Conservation (phyloP, 2,329 filamentous ascomycete genomes). For the Podosphaera xanthii region DNA sequence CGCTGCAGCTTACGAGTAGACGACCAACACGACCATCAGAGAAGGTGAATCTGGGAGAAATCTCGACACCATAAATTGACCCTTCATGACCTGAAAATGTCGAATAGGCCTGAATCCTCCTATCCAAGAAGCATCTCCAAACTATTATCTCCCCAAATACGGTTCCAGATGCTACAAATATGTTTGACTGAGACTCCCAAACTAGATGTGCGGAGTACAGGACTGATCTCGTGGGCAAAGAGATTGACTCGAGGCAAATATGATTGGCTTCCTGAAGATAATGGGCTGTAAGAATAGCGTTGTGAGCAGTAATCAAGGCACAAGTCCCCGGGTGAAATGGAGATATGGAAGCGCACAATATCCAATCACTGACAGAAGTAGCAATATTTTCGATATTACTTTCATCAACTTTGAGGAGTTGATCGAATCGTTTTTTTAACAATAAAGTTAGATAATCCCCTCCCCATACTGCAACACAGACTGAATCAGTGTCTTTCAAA, state of each 20-base stretch:
- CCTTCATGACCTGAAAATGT: slow-evolving; percentile 57
- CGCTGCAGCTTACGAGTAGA: slow-evolving; percentile 78
- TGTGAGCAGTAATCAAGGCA: slow-evolving; percentile 65
- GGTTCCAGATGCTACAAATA: slow-evolving; percentile 71
- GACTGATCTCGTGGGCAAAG: slow-evolving; percentile 54
- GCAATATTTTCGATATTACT: slow-evolving; percentile 15
- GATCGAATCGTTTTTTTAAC: slow-evolving; percentile 10
- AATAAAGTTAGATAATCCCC: slow-evolving; percentile 26
- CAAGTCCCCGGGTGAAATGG: slow-evolving; percentile 22
- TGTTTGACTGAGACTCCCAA: slow-evolving; percentile 31
- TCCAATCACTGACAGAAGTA: slow-evolving; percentile 45
- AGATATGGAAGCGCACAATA: slow-evolving; percentile 41
- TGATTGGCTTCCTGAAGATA: slow-evolving; percentile 10
- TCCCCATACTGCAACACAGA: slow-evolving; percentile 43
- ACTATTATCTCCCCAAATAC: slow-evolving; percentile 86
- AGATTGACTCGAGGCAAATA: slow-evolving; percentile 24
- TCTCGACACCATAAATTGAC: slow-evolving; percentile 73
- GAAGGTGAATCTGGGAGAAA: slow-evolving; percentile 34
- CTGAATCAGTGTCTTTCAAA: slow-evolving; percentile 2
- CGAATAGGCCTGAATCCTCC: slow-evolving; percentile 23
- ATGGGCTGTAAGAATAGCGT: slow-evolving; percentile 41
- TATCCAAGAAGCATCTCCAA: slow-evolving; percentile 41
- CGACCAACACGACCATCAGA: slow-evolving; percentile 23
- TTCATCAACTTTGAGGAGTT: slow-evolving; percentile 4
- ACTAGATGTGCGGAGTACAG: slow-evolving; percentile 63